Evolutionary conservation across 2,329 filamentous ascomycete genomes (phyloP), one percentile per base, ranked within the genome.

Genomic region (Trichoderma sp.): DNA sequence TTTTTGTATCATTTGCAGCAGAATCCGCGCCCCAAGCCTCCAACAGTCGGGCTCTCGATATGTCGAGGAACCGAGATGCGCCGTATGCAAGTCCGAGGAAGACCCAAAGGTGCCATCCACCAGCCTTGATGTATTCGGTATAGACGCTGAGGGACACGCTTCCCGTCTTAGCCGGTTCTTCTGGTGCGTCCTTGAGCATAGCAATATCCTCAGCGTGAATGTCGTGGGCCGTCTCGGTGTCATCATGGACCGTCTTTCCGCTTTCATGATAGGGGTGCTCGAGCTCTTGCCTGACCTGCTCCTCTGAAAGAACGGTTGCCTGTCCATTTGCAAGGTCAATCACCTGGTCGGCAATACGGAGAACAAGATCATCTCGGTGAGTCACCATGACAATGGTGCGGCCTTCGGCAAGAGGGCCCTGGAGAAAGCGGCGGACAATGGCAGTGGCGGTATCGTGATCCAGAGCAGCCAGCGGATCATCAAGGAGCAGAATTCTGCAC

Each of bases 41-140:
- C 72, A 98, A 87, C 62, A 97, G 95, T 89, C 94, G 96, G 1
- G 90, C 92, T 80, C 94, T 90, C 1, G 88, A 88, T 53, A 97
- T 87, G 50, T 92, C 89, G 21, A 90, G 85, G 14, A 91, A 80
- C 7, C 95, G 91, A 79, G 91, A 94, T 0, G 91, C 56, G 6
- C 89, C 83, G 76, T 95, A 90, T 14, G 92, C 85, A 1, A 90
- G 41, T 3, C 96, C 85, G 3, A 95, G 87, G 1, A 91, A 79
- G 3, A 85, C 82, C 95, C 95, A 98, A 87, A 92, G 94, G 74
- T 87, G 87, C 62, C 95, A 86, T 14, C 91, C 93, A 2, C 95
- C 95, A 6, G 95, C 94, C 82, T 91, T 93, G 84, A 97, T 91
- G 78, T 97, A 98, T 77, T 92, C 91, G 91, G 93, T 95, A 81